Percentiles rank a stretch among this genome's conserved stretches.
Evolutionary conservation across 208 protist genomes (phyloP).

Genomic region (Leishmania turanica): DNA sequence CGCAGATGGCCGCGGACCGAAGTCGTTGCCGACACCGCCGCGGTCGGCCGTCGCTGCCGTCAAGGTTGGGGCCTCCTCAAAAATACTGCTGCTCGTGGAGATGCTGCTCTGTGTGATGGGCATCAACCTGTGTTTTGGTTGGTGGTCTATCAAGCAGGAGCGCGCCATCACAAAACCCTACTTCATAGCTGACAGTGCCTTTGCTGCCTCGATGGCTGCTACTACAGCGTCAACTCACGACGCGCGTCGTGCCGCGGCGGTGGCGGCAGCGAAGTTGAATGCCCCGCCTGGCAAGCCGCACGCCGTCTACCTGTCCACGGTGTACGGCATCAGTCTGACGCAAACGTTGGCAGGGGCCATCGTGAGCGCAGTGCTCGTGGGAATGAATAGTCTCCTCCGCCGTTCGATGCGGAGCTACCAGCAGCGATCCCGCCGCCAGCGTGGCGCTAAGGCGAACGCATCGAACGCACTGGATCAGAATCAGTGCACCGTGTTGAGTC

Average conservation of each 20-base stretch:
- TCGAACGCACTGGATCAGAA: not conserved
- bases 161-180: constrained; percentile 78
- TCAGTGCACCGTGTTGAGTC: not conserved
- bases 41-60: not conserved
- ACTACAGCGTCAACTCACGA: not conserved
- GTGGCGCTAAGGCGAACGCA: not conserved
- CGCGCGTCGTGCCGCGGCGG: constrained; percentile 1
- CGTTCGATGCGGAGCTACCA: not conserved
- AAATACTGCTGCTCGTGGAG: constrained; percentile 37
- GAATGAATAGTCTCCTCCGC: not conserved
- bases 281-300: not conserved
- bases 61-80: not conserved
- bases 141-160: constrained; percentile 89
- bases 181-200: not conserved
- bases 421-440: not conserved
- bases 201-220: not conserved
- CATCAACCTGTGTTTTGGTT: constrained; percentile 83
- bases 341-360: constrained; percentile 31
- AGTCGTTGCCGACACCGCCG: not conserved
- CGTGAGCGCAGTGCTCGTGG: constrained; percentile 20
- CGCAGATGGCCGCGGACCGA: not conserved
- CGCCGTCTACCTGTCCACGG: constrained; percentile 21
- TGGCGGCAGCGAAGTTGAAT: not conserved
- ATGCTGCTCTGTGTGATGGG: constrained; percentile 69
- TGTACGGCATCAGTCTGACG: constrained; percentile 33